A percentile compares a stretch with the other conserved stretches of the same genome.
These are phyloP conservation scores for Fusarium secorum DNA, from an alignment of 2,329 filamentous ascomycete genomes.

Conservation along the genomic window DNA sequence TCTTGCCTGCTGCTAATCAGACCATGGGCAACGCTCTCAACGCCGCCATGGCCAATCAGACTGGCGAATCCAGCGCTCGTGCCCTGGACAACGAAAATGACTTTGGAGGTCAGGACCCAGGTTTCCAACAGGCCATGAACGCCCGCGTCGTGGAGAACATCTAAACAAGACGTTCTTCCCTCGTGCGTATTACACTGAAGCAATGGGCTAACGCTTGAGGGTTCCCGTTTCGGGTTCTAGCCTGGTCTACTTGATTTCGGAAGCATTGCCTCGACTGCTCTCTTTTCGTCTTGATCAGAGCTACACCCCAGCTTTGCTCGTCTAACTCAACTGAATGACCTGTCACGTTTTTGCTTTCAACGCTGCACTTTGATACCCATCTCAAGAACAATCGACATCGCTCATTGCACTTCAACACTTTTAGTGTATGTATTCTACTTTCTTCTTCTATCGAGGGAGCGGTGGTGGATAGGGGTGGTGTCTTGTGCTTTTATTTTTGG, in stretches of 20 bases:
- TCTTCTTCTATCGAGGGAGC: not conserved
- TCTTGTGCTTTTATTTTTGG: not conserved
- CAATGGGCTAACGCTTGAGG: conserved; percentile 45
- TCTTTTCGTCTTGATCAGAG: conserved; percentile 33
- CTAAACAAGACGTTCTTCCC: conserved; percentile 53
- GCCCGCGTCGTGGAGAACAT: conserved; percentile 86
- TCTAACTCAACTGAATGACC: not conserved
- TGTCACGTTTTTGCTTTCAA: conserved; percentile 9
- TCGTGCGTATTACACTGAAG: conserved; percentile 17
- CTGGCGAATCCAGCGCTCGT: conserved; percentile 62
- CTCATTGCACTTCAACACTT: not conserved
- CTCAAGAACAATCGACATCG: not conserved
- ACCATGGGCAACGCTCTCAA: conserved; percentile 59
- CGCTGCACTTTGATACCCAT: conserved; percentile 30
- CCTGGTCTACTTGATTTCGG: conserved; percentile 50
- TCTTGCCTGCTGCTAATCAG: conserved; percentile 71
- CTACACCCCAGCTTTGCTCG: conserved; percentile 3
- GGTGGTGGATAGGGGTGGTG: not conserved
- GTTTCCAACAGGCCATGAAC: conserved; percentile 83
- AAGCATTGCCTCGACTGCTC: conserved; percentile 18
- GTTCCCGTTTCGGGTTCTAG: conserved; percentile 42
- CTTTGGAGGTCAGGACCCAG: conserved; percentile 61
- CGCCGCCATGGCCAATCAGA: conserved; percentile 52
- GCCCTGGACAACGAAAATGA: conserved; percentile 52
- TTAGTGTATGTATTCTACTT: conserved; percentile 29